Conservation (phyloP, 2,329 filamentous ascomycete species). For the Hypoxylon sp. region DNA sequence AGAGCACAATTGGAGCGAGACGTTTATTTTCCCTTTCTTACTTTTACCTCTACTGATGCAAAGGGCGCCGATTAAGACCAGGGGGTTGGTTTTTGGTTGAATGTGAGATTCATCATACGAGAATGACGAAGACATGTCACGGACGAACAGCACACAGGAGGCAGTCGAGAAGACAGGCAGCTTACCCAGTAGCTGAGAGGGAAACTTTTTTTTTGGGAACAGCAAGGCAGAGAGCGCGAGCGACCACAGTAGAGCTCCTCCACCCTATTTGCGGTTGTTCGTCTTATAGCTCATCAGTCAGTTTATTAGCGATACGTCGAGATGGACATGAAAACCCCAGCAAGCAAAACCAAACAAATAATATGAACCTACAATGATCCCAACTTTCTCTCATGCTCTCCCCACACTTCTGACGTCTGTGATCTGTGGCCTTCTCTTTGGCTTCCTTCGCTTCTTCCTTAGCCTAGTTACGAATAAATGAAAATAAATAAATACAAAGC, state of each 20-base stretch:
- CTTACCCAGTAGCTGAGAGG: constrained; percentile 45
- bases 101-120: constrained; percentile 44
- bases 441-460: constrained; percentile 5
- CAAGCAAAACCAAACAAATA: constrained; percentile 27
- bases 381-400: constrained; percentile 7
- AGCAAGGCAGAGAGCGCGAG: constrained; percentile 31
- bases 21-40: constrained; percentile 33
- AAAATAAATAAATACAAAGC: constrained; percentile 14
- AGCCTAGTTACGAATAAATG: constrained; percentile 16
- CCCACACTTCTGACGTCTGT: constrained; percentile 14
- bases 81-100: constrained; percentile 19
- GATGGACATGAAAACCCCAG: constrained; percentile 38
- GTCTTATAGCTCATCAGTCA: constrained; percentile 41
- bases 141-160: constrained; percentile 41
- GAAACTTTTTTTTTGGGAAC: constrained; percentile 28
- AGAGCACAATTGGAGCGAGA: constrained; percentile 35
- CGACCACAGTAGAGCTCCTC: constrained; percentile 17
- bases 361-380: constrained; percentile 31
- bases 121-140: constrained; percentile 47
- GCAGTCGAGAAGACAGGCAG: constrained; percentile 28
- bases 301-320: constrained; percentile 42
- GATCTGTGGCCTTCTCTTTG: constrained; percentile 1
- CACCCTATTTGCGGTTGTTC: constrained; percentile 29
- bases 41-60: constrained; percentile 25
- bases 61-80: constrained; percentile 28